Evolutionary conservation across 164 flowering plant genomes (phyloP).

Genomic region (Piper betle): DNA sequence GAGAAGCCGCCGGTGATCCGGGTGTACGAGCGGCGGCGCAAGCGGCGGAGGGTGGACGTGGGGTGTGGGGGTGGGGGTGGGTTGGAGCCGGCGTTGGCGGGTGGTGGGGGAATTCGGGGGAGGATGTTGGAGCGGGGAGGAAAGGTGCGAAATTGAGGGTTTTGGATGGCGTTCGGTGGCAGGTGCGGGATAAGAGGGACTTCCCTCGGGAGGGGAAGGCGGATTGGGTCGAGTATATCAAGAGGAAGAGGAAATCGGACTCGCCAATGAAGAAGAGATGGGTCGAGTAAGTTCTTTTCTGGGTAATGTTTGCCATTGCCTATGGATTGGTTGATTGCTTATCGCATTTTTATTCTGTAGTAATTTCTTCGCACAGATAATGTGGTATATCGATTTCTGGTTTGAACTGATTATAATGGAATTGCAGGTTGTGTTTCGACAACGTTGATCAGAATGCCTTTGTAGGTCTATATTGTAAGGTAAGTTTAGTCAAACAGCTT

Average conservation of each 20-base stretch:
- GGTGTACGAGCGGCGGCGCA: slow-evolving; percentile 43
- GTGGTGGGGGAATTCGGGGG: not conserved
- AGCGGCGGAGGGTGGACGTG: slow-evolving; percentile 9
- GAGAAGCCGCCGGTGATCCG: slow-evolving; percentile 7
- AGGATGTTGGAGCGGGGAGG: not conserved
- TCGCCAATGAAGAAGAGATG: slow-evolving; percentile 41
- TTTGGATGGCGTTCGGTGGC: slow-evolving; percentile 7
- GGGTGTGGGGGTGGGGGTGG: not conserved
- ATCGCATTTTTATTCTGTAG: not conserved
- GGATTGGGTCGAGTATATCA: slow-evolving; percentile 4
- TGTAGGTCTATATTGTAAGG: slow-evolving; percentile 78
- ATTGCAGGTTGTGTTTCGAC: slow-evolving; percentile 47
- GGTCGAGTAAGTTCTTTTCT: slow-evolving; percentile 42
- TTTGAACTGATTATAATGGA: not conserved
- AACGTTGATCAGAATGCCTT: slow-evolving; percentile 52
- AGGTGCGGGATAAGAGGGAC: slow-evolving; percentile 6
- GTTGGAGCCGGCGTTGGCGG: not conserved
- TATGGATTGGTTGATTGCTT: not conserved
- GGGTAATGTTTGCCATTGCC: not conserved
- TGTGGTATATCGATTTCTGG: not conserved
- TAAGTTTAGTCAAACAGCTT: slow-evolving; percentile 8
- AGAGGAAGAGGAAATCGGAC: slow-evolving; percentile 6
- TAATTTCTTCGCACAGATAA: not conserved
- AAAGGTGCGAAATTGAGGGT: not conserved
- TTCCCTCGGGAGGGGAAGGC: slow-evolving; percentile 12